Evolutionary conservation across 441 rosid species (phyloP), one percentile per base, ranked within the genome.

Genomic region (Metrosideros polymorpha): DNA sequence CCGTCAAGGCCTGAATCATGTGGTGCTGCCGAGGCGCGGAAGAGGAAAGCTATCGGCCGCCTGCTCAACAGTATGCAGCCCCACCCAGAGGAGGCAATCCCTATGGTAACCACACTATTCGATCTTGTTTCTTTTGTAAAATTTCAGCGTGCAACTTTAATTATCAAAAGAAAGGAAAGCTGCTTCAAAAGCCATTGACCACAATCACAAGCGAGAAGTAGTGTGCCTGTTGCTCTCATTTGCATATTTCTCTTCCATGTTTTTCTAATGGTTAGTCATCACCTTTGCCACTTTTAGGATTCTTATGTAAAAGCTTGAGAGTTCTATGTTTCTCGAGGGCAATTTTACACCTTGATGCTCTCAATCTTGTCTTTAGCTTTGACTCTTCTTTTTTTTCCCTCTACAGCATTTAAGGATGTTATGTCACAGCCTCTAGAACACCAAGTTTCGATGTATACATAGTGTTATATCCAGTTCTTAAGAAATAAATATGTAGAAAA

Each of bases 1-100:
- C 42, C 22, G 57, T 84, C 79, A 83, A 87, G 84, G 87, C 45
- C 82, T 45, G 86, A 90, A 87, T 45, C 82, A 97, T 96, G 99
- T 93, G 93, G 89, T 97, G 98, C 89, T 97, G 99, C 87, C 94
- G 95, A 86, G 99, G 93, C 84, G 89, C 88, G 84, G 98, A 94
- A 91, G 99, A 97, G 89, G 99, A 96, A 87, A 89, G 91, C 35
- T 71, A 88, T 83, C 93, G 95, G 83, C 95, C 97, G 2, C 94
- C 98, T 12, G 91, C 95, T 77, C 93, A 90, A 88, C 94, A 93
- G 84, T 87, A 90, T 82, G 88, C 98, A 52, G 93, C 98, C 55
- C 98, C 99, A 12, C 97, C 96, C 39, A 91, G 89, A 89, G 93
- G 93, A n/a, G 95, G 92, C 30, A 90, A 90, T 76, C 89, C 91